Conservation (phyloP, 768 basidiomycete genomes). For the Chalciporus chontae region DNA sequence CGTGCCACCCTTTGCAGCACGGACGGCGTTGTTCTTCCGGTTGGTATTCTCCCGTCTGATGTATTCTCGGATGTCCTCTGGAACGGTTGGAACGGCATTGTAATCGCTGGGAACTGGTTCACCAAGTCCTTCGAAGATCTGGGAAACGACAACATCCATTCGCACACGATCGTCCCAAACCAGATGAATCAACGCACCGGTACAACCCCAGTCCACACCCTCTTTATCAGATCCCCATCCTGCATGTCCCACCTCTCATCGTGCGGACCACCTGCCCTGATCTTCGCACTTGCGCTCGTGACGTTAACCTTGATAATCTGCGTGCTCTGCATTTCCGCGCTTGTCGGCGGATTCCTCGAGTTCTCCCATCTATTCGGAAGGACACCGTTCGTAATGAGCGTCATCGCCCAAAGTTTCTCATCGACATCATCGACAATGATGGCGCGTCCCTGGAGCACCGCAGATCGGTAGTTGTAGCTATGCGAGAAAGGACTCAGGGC, state of each 20-base stretch:
- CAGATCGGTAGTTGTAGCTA: slow-evolving; percentile 27
- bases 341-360: slow-evolving; percentile 18
- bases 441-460: slow-evolving; percentile 20
- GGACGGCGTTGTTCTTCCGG: slow-evolving; percentile 22
- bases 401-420: slow-evolving; percentile 25
- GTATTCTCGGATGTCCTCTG: slow-evolving; percentile 20
- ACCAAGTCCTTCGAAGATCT: slow-evolving; percentile 25
- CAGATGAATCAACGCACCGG: slow-evolving; percentile 9
- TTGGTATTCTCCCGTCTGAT: slow-evolving; percentile 20
- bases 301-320: slow-evolving; percentile 22
- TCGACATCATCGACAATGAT: slow-evolving; percentile 13
- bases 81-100: slow-evolving; percentile 12
- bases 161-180: neutral
- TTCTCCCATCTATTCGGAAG: slow-evolving; percentile 22
- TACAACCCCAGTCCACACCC: slow-evolving; percentile 25
- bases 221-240: slow-evolving; percentile 10
- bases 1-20: slow-evolving; percentile 27
- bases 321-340: slow-evolving; percentile 22
- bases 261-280: slow-evolving; percentile 21
- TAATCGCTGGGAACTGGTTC: slow-evolving; percentile 23
- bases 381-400: slow-evolving; percentile 20
- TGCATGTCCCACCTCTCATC: slow-evolving; percentile 18
- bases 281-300: slow-evolving; percentile 21
- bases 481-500: slow-evolving; percentile 23
- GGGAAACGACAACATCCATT: neutral